Conservation (phyloP, 495 filamentous ascomycete genomes). For the Tetracladium marchalianum region DNA sequence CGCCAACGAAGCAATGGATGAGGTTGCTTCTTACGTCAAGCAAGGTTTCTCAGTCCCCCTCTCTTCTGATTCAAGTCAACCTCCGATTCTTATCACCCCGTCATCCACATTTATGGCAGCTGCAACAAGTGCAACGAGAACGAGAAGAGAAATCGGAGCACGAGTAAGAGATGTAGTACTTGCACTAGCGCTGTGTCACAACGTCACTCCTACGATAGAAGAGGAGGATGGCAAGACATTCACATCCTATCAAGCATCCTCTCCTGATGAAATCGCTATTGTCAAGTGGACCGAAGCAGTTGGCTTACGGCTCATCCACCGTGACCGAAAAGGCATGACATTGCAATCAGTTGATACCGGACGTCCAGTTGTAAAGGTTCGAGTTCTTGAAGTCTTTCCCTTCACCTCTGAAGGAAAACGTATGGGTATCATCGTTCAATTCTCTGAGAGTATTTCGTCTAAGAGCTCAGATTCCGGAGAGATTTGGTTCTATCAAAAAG, state of each 20-base stretch:
- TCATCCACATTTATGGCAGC: constrained; percentile 54
- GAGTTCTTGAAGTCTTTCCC: constrained; percentile 89
- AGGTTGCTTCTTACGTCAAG: constrained; percentile 74
- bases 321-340: constrained; percentile 75
- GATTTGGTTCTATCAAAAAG: constrained; percentile 99
- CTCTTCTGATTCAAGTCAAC: constrained; percentile 21
- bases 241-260: constrained; percentile 90
- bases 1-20: constrained; percentile 97
- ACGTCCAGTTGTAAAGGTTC: constrained; percentile 70
- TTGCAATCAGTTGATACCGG: constrained; percentile 73
- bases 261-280: constrained; percentile 97
- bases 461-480: constrained; percentile 39
- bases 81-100: constrained; percentile 54
- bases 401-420: constrained; percentile 96
- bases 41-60: constrained; percentile 59
- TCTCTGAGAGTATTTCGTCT: constrained; percentile 42
- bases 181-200: constrained; percentile 90
- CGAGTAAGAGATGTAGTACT: constrained; percentile 85
- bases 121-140: constrained; percentile 59
- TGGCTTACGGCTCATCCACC: constrained; percentile 72
- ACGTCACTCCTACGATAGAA: constrained; percentile 87
- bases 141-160: constrained; percentile 83
- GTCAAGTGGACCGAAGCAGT: constrained; percentile 92
- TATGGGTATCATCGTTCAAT: constrained; percentile 96
- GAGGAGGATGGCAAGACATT: constrained; percentile 67